phyloP scores from a whole-genome alignment of 768 basidiomycete species.

The Hygrophorus pudorinus region DNA sequence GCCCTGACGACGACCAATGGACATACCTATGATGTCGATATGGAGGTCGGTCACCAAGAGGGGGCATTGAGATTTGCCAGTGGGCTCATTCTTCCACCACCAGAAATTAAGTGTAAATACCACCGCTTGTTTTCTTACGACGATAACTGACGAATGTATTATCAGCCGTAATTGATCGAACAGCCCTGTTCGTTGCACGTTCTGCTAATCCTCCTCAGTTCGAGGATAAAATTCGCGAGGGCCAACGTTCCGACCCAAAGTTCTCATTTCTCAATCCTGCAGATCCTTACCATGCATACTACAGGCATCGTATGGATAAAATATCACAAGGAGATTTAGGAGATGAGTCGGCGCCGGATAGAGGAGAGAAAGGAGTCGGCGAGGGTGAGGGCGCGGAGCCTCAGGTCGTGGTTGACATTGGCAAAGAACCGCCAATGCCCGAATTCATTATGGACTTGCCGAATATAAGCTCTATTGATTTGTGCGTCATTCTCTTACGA shows the following conservation, averaged over 20 bases:
- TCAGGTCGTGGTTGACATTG: slow-evolving; percentile 50
- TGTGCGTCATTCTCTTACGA: slow-evolving; percentile 44
- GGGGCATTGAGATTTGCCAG: slow-evolving; percentile 50
- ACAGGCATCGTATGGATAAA: slow-evolving; percentile 83
- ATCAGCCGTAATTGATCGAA: slow-evolving; percentile 89
- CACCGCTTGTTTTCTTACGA: slow-evolving; percentile 17
- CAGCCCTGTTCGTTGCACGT: slow-evolving; percentile 82
- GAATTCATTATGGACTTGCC: slow-evolving; percentile 85
- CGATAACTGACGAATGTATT: slow-evolving; percentile 8
- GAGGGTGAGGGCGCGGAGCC: slow-evolving; percentile 20
- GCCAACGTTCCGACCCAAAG: slow-evolving; percentile 92
- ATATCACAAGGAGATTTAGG: slow-evolving; percentile 65
- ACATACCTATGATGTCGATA: slow-evolving; percentile 29
- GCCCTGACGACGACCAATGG: slow-evolving; percentile 26
- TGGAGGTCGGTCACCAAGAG: slow-evolving; percentile 23
- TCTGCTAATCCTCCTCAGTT: slow-evolving; percentile 91
- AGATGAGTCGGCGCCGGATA: slow-evolving; percentile 45
- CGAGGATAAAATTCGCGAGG: slow-evolving; percentile 95
- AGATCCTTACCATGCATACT: slow-evolving; percentile 99
- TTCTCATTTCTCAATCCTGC: slow-evolving; percentile 97
- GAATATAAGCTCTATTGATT: slow-evolving; percentile 77
- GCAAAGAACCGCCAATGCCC: slow-evolving; percentile 65
- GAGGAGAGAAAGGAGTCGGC: slow-evolving; percentile 29
- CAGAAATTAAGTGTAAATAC: slow-evolving; percentile 82
- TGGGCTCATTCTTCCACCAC: slow-evolving; percentile 91